Base-by-base conservation (phyloP, 2,329 filamentous ascomycete species). In the Trichoderma brevicompactum region DNA sequence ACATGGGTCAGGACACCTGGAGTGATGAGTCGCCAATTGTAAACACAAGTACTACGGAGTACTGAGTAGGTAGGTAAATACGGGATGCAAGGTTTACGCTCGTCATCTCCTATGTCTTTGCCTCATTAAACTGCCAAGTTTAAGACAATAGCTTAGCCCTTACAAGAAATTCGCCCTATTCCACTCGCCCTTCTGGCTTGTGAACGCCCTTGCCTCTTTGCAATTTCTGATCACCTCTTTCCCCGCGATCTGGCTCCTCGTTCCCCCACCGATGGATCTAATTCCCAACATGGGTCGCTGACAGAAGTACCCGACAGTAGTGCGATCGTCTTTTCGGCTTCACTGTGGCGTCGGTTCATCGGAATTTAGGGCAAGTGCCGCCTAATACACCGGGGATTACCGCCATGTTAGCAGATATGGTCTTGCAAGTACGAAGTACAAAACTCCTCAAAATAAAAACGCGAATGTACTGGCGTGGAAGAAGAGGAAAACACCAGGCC, bases 291-390 rank as follows among this genome's bases (percentile, higher is more conserved):
- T 54, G 59, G 38, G 15, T 19, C 12, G 44, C 41, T 38, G 15
- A 44, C 60, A 63, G 60, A 63, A 63, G 60, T 63, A 54, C 40
- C 60, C 49, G 40, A 46, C 40, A 54, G 49, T 44, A 46, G 49
- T 53, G 28, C 28, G 48, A 36, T 53, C 40, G 46, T 40, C 12
- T 44, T 17, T 62, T 43, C 19, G 38, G 36, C 58, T 53, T 62
- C n/a, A 4, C 7, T 40, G 10, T 52, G 49, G 49, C 38, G 28
- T 54, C 40, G 50, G 49, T 46, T 44, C 49, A 38, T 53, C 60
- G 40, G 49, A 12, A 63, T 23, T 63, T 46, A 34, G 40, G 12
- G 13, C 49, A 46, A 63, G 48, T 54, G 49, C 60, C 40, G 60
- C 32, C 19, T 46, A 28, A 28, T 23, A 23, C n/a, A 13, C 3